Percentiles rank a stretch among this genome's conserved stretches.
Conservation (phyloP, 352 stramenopile species). For the Pseudoperonospora humuli region DNA sequence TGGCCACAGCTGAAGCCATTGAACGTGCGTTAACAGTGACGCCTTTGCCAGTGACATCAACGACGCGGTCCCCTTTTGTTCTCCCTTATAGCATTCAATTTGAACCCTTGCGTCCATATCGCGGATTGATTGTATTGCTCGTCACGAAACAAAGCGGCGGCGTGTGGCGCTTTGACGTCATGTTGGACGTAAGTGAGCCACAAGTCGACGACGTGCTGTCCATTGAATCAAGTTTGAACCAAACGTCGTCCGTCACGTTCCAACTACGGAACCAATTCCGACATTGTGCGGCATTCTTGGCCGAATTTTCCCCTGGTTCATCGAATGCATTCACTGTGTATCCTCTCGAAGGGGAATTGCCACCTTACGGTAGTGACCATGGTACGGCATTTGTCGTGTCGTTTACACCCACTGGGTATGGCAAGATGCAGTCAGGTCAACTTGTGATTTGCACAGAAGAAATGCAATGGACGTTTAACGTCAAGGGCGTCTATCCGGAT, state of each 20-base stretch:
- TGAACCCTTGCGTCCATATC: constrained; percentile 82
- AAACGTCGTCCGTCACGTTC: constrained; percentile 81
- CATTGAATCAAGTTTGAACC: constrained; percentile 82
- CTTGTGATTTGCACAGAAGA: constrained; percentile 85
- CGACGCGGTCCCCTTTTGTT: background rate
- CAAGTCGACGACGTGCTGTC: constrained; percentile 80
- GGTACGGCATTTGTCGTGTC: constrained; percentile 79
- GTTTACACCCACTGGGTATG: constrained; percentile 89
- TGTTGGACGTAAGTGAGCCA: constrained; percentile 73
- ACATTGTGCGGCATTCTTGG: constrained; percentile 58
- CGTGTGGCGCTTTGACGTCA: constrained; percentile 82
- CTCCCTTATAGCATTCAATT: constrained; percentile 68
- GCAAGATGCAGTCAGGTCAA: constrained; percentile 84
- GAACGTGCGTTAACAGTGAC: constrained; percentile 46
- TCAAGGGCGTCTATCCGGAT: constrained; percentile 83
- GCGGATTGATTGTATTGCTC: constrained; percentile 59
- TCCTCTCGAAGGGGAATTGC: constrained; percentile 63
- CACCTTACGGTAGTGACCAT: constrained; percentile 61
- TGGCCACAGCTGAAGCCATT: constrained; percentile 36
- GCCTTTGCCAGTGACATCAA: constrained; percentile 11
- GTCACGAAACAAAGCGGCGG: constrained; percentile 77
- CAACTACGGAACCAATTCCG: constrained; percentile 85
- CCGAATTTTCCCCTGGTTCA: constrained; percentile 82
- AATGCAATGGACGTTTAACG: constrained; percentile 91
- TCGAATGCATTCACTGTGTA: constrained; percentile 87